Base-by-base conservation (phyloP, 2,329 filamentous ascomycete species). In the Didymella pomorum region DNA sequence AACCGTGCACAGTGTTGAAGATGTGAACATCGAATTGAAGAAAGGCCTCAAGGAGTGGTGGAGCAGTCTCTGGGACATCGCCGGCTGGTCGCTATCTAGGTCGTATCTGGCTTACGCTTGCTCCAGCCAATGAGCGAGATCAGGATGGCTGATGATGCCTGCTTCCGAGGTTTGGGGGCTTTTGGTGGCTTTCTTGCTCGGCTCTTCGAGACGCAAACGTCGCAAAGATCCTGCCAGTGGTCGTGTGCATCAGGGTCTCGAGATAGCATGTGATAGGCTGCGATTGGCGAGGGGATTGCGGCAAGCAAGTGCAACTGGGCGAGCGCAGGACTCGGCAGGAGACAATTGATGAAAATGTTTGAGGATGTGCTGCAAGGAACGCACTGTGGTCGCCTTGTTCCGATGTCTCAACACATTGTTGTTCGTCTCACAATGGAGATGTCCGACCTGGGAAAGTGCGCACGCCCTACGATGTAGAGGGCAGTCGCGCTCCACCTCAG, bases 61-160 rank as follows among this genome's bases (percentile, higher is more conserved):
- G 42, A 53, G 33, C 37, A 41, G 41, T 33, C 39, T 18, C 39
- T 41, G 44, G 31, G 42, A 48, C 39, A 29, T 50, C 56, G 45
- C 39, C 50, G 50, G 56, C 20, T 46, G 56, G 45, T 58, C 56
- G 56, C 56, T 47, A 42, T 44, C 44, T 9, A 51, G n/a, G 18
- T 43, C 48, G 35, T 35, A 53, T 41, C 26, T 20, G 26, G 23
- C 45, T 10, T 29, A 11, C 14, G 45, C 23, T 35, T 25, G 4
- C 45, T 47, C 29, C 33, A 52, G 21, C 67, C 67, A 66, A 68
- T 70, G 28, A 56, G 54, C 47, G 41, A 58, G 20, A 57, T 61
- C 62, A 61, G 61, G 31, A 42, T 12, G 25, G 63, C 62, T 53
- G 58, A 53, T 28, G 16, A 20, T 44, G 44, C 25, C 26, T 41